These are phyloP conservation scores for Tolypocladium guangdongense DNA, from an alignment of 2,329 filamentous ascomycete genomes.

Conservation along the genomic window DNA sequence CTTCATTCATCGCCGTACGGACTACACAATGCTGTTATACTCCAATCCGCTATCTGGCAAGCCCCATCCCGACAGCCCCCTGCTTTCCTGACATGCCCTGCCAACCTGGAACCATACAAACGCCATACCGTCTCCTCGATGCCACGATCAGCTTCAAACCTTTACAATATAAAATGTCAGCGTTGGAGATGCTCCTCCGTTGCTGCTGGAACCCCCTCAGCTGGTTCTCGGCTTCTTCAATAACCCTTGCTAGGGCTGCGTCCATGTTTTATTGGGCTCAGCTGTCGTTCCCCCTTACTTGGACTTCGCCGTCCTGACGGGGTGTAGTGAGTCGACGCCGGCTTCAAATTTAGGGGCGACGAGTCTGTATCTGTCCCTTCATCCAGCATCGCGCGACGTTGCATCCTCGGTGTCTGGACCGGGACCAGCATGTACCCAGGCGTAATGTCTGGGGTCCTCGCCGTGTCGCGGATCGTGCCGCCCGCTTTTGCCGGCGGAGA, in stretches of 20 bases:
- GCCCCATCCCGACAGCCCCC: background rate
- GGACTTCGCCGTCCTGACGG: constrained; percentile 36
- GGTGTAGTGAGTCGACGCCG: constrained; percentile 33
- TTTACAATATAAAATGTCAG: background rate
- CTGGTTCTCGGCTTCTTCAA: background rate
- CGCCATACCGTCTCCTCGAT: background rate
- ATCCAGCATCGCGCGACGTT: constrained; percentile 30
- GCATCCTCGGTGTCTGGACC: constrained; percentile 35
- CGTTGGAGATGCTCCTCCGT: background rate
- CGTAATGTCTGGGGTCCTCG: constrained; percentile 17
- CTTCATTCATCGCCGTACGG: background rate
- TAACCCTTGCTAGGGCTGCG: constrained; percentile 27
- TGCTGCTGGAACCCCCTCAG: background rate
- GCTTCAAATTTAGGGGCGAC: constrained; percentile 31
- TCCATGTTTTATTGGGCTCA: constrained; percentile 35
- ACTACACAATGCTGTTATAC: too few species aligned
- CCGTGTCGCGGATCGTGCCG: constrained; percentile 7
- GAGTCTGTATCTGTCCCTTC: constrained; percentile 42
- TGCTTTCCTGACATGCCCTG: background rate
- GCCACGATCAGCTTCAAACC: background rate
- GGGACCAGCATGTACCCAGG: constrained; percentile 40
- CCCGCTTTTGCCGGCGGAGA: constrained; percentile 6
- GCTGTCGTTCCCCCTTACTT: constrained; percentile 35
- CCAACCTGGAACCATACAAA: background rate
- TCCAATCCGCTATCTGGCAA: background rate